Conservation (phyloP, 805 yeast genomes). For the Ogataea nonfermentans region DNA sequence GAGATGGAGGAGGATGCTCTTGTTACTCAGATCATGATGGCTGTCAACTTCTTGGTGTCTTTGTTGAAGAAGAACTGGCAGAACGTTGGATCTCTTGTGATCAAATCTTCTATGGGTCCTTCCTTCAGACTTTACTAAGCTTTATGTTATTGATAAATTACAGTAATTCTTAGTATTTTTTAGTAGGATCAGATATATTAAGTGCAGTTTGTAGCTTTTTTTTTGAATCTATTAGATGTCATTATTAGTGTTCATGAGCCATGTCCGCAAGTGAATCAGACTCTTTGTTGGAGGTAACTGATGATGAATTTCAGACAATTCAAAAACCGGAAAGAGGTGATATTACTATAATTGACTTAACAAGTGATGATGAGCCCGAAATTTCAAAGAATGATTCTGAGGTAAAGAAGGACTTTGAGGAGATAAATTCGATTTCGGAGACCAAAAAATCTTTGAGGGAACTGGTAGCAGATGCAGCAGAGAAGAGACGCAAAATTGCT, state of each 20-base stretch:
- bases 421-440: not conserved
- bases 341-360: slow-evolving; percentile 13
- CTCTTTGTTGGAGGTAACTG: slow-evolving; percentile 10
- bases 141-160: slow-evolving; percentile 17
- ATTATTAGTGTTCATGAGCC: not conserved
- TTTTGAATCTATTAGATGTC: not conserved
- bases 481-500: slow-evolving; percentile 14
- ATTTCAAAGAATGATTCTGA: not conserved
- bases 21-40: slow-evolving; percentile 97
- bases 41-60: slow-evolving; percentile 98
- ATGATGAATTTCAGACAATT: not conserved
- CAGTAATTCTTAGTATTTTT: too few relatives aligned
- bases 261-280: slow-evolving; percentile 13
- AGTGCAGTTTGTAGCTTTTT: too few relatives aligned
- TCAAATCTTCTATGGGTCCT: slow-evolving; percentile 99
- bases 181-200: too few relatives aligned
- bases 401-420: not conserved
- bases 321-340: not conserved
- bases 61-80: slow-evolving; percentile 99
- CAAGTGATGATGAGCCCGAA: slow-evolving; percentile 11
- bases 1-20: slow-evolving; percentile 97
- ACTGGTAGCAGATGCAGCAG: slow-evolving; percentile 26
- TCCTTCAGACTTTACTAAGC: slow-evolving; percentile 97
- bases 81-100: slow-evolving; percentile 98
- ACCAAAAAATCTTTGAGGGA: slow-evolving; percentile 15